These are phyloP conservation scores for Boletellus deceptivus DNA, from an alignment of 1,284 basidiomycete species.

Conservation along the genomic window DNA sequence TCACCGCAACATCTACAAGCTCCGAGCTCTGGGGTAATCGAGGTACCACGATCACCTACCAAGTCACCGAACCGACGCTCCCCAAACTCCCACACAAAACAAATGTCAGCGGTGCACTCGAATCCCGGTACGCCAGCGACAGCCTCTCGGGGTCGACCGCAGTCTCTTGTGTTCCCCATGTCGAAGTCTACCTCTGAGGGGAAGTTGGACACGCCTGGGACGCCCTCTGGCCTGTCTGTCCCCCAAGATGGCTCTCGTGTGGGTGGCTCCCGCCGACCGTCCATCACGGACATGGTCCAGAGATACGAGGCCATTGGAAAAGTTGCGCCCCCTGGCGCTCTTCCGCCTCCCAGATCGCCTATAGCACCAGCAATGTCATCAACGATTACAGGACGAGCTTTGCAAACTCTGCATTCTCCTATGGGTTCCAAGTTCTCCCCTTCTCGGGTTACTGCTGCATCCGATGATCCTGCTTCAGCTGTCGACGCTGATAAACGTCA, in stretches of 20 bases:
- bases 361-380: slow-evolving; percentile 14
- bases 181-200: slow-evolving; percentile 43
- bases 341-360: slow-evolving; percentile 37
- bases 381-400: slow-evolving; percentile 20
- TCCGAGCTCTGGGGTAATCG: slow-evolving; percentile 12
- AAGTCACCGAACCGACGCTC: slow-evolving; percentile 30
- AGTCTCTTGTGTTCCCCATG: slow-evolving; percentile 67
- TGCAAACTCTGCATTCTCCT: slow-evolving; percentile 26
- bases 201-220: slow-evolving; percentile 32
- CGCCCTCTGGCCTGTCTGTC: slow-evolving; percentile 41
- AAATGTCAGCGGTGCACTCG: slow-evolving; percentile 26
- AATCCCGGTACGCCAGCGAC: slow-evolving; percentile 19
- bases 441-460: slow-evolving; percentile 20
- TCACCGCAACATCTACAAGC: slow-evolving; percentile 35
- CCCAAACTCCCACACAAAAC: slow-evolving; percentile 27
- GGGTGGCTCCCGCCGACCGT: slow-evolving; percentile 52
- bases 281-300: slow-evolving; percentile 81
- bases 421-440: slow-evolving; percentile 21
- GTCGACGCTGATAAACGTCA: slow-evolving; percentile 26
- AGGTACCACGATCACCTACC: slow-evolving; percentile 30
- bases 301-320: slow-evolving; percentile 64
- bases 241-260: slow-evolving; percentile 44
- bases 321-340: slow-evolving; percentile 27
- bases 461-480: slow-evolving; percentile 8
- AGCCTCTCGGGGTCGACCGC: slow-evolving; percentile 54